Conservation (phyloP, 768 basidiomycete species). For the Mycena sanguinolenta region DNA sequence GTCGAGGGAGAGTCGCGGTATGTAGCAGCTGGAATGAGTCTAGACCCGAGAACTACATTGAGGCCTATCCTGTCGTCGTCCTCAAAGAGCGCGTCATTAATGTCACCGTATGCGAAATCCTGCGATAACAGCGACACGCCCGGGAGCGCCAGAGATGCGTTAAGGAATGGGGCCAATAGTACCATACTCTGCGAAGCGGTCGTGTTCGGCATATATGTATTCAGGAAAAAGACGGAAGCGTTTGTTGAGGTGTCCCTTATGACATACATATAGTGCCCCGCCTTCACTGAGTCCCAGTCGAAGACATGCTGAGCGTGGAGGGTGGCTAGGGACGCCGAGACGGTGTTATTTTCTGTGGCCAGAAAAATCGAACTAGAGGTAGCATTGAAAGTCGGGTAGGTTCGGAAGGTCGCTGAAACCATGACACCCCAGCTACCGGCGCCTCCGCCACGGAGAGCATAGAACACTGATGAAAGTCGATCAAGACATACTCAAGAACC, state of each 20-base stretch:
- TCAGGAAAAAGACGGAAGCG: too few relatives aligned
- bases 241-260: too few relatives aligned
- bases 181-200: too few relatives aligned
- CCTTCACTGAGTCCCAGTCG: constrained; percentile 47
- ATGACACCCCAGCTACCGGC: constrained; percentile 55
- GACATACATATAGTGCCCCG: constrained; percentile 48
- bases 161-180: too few relatives aligned
- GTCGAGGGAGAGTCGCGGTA: constrained; percentile 36
- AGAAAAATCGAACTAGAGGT: too few relatives aligned
- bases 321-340: too few relatives aligned
- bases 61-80: constrained; percentile 33
- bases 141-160: too few relatives aligned
- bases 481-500: too few relatives aligned
- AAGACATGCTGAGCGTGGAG: too few relatives aligned
- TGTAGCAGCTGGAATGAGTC: constrained; percentile 34
- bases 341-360: too few relatives aligned
- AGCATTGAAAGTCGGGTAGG: constrained; percentile 52
- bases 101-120: neutral
- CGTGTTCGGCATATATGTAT: too few relatives aligned
- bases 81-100: constrained; percentile 36
- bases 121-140: constrained; percentile 15
- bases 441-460: constrained; percentile 47
- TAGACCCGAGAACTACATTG: constrained; percentile 35
- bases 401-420: constrained; percentile 50
- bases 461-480: too few relatives aligned